Evolutionary conservation across 352 stramenopile species (phyloP), one percentile per base, ranked within the genome.

Genomic region (Phytophthora sansomeana): DNA sequence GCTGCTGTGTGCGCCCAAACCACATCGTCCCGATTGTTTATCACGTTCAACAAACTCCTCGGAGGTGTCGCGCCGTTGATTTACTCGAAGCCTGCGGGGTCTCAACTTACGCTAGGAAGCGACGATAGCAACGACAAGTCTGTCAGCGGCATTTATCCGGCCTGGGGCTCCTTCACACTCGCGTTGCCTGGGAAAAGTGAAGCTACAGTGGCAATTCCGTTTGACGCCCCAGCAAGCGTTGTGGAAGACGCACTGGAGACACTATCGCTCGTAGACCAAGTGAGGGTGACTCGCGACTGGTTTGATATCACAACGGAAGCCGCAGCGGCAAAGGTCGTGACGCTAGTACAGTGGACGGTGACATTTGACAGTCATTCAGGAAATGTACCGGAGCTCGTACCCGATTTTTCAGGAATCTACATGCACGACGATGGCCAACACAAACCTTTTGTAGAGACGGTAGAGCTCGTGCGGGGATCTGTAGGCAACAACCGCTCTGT

Each of bases 141-240:
- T 4, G 72, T 97, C 21, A 80, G 75, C 35, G 91, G 90, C 1
- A 78, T 97, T 19, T 92, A 95, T 28, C 91, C 91, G 2, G 73
- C 95, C 1, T 98, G 89, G 88, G 93, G 93, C 0, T 86, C 75
- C 8, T 98, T 98, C 65, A 77, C 58, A 1, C 63, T 98, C 0
- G 55, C 58, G 3, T 80, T 88, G 21, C 69, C 75, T 19, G 79
- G 76, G 11, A 72, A 72, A 41, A 77, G 48, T 2, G 79, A 89
- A 51, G 52, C 58, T 1, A 98, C 91, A 0, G 33, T 54, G 0
- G 55, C 51, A 9, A 69, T 98, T 17, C 74, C 72, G 9, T 95
- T 95, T 51, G 81, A 97, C 41, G 90, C 88, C 3, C 76, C 75
- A 9, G 67, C 59, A 1, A 48, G 60, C 7, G 53, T 61, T 2